Percentiles rank a stretch among this genome's conserved stretches.
Evolutionary conservation across 1,139 yeast genomes (phyloP).

Genomic region (Zygoascus sp.): DNA sequence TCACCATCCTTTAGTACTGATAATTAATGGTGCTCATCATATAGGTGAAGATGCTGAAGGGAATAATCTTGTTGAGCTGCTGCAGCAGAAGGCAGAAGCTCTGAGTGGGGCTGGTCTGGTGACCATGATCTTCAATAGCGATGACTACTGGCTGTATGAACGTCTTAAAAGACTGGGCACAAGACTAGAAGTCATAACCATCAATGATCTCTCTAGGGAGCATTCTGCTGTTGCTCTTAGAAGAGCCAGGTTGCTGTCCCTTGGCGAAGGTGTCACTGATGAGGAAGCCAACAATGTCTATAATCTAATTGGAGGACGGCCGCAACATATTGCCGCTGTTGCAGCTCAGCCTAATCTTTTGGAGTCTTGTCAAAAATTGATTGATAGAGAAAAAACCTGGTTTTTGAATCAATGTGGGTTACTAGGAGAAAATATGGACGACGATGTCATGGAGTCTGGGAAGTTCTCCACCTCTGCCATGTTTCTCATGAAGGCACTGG

Average conservation of each 20-base stretch:
- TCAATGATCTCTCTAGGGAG: constrained; percentile 56
- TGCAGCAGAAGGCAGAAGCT: constrained; percentile 80
- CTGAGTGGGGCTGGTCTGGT: constrained; percentile 72
- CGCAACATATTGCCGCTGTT: constrained; percentile 75
- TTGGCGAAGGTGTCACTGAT: constrained; percentile 40
- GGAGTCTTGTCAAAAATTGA: constrained; percentile 62
- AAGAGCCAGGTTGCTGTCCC: constrained; percentile 48
- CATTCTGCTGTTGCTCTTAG: constrained; percentile 57
- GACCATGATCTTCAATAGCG: constrained; percentile 73
- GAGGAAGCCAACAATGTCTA: constrained; percentile 53
- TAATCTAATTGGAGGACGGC: constrained; percentile 76
- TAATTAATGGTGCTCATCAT: constrained; percentile 71
- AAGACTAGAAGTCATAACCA: constrained; percentile 65
- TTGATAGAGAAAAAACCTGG: constrained; percentile 83
- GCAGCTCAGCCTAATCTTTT: constrained; percentile 61
- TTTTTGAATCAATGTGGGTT: constrained; percentile 78
- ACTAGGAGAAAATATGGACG: constrained; percentile 76
- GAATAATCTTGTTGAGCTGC: constrained; percentile 60
- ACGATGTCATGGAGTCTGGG: constrained; percentile 83
- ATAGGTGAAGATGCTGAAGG: constrained; percentile 71
- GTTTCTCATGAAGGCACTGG: constrained; percentile 69
- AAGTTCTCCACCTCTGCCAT: constrained; percentile 75
- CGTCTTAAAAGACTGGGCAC: constrained; percentile 70
- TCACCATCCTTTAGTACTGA: constrained; percentile 57
- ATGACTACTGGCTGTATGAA: constrained; percentile 85